These are phyloP conservation scores for Physaria fendleri DNA, from an alignment of 345 rosid genomes.

Conservation along the genomic window DNA sequence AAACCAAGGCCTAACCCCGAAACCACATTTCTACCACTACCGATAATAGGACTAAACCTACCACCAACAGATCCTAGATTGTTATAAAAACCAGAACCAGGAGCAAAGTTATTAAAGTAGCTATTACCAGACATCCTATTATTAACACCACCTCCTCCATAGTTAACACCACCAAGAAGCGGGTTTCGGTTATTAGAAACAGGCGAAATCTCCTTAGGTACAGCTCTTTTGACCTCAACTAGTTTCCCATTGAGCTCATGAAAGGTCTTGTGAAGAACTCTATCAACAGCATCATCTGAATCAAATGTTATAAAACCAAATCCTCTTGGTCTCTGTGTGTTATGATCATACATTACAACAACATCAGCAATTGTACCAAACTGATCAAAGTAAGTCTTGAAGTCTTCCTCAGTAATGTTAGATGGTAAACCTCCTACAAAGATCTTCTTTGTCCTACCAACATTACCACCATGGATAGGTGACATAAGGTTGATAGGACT, in stretches of 20 bases:
- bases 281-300: constrained; percentile 81
- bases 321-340: constrained; percentile 96
- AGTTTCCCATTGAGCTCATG: constrained; percentile 94
- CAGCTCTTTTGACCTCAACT: constrained; percentile 97
- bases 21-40: constrained; percentile 43
- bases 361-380: constrained; percentile 78
- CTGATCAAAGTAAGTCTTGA: constrained; percentile 77
- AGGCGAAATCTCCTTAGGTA: constrained; percentile 75
- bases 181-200: constrained; percentile 55
- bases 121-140: constrained; percentile 45
- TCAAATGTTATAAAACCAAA: constrained; percentile 94
- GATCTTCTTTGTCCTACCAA: constrained; percentile 68
- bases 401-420: constrained; percentile 55
- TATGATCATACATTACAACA: constrained; percentile 96
- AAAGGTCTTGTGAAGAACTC: constrained; percentile 74
- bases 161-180: constrained; percentile 41
- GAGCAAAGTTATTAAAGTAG: constrained; percentile 58
- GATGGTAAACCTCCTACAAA: constrained; percentile 91
- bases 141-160: constrained; percentile 30
- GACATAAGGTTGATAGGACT: constrained; percentile 36
- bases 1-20: constrained; percentile 53
- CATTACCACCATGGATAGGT: constrained; percentile 34
- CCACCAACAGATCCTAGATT: constrained; percentile 54
- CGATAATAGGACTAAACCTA: constrained; percentile 57
- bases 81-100: constrained; percentile 42